Evolutionary conservation across 306 rosid species (phyloP).

Genomic region (Cucumis melo): DNA sequence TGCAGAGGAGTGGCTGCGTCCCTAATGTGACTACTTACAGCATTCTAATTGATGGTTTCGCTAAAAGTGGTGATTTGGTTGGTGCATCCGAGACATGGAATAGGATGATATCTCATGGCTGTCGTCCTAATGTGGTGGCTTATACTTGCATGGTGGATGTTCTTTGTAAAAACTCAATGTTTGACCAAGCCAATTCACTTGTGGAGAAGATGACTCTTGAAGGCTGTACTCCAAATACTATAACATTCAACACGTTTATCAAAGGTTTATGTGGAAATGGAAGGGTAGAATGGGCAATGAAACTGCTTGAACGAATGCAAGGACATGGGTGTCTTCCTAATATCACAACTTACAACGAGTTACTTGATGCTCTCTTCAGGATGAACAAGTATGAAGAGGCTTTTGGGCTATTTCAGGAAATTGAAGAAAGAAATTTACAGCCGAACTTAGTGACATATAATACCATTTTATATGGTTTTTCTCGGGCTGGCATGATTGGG

Average conservation of each 20-base stretch:
- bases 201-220: slow-evolving; percentile 47
- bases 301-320: slow-evolving; percentile 49
- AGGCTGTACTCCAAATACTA: slow-evolving; percentile 63
- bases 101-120: slow-evolving; percentile 53
- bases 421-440: slow-evolving; percentile 34
- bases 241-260: slow-evolving; percentile 59
- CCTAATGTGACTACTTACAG: slow-evolving; percentile 63
- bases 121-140: slow-evolving; percentile 63
- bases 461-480: slow-evolving; percentile 62
- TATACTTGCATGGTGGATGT: slow-evolving; percentile 76
- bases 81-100: slow-evolving; percentile 73
- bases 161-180: slow-evolving; percentile 53
- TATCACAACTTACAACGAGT: slow-evolving; percentile 57
- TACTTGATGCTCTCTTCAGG: slow-evolving; percentile 61
- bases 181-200: slow-evolving; percentile 41
- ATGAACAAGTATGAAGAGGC: slow-evolving; percentile 42
- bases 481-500: slow-evolving; percentile 36
- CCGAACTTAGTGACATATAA: slow-evolving; percentile 54
- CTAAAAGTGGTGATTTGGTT: slow-evolving; percentile 45
- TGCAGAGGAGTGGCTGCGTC: slow-evolving; percentile 36
- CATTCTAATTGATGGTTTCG: slow-evolving; percentile 55
- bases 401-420: slow-evolving; percentile 39
- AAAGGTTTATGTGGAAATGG: slow-evolving; percentile 55
- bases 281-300: slow-evolving; percentile 51
- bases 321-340: slow-evolving; percentile 48